Base-by-base conservation (phyloP, 2,329 filamentous ascomycete genomes). In the Lomentospora prolificans region DNA sequence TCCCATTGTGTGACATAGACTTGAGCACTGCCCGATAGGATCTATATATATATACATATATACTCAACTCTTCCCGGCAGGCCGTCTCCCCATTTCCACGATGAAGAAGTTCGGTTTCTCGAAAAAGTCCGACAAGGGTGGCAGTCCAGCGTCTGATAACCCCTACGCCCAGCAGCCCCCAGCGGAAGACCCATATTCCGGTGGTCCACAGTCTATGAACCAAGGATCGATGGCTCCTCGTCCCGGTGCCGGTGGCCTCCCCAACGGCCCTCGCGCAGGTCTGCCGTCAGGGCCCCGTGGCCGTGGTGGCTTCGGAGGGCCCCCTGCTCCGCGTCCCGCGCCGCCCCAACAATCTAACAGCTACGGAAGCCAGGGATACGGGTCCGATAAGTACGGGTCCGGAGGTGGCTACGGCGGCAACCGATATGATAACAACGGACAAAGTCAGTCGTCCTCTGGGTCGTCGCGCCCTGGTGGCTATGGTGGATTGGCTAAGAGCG, bases 21-120 rank as follows among this genome's bases (percentile, higher is more conserved):
- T 44, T 14, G 14, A 44, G 33, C 33, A n/a, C n/a, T n/a, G n/a
- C n/a, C n/a, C n/a, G n/a, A n/a, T n/a, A 41, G 7, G 22, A 27
- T n/a, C n/a, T 17, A 19, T n/a, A 30, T 27, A 28, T 39, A 31
- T 50, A 51, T 19, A 25, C 4, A 39, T 25, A 19, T 39, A 17
- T 52, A 19, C 8, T 39, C 19, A 3, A 12, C 27, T 39, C 9
- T 3, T 17, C 12, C 10, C 30, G 17, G 24, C 46, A 28, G 30
- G 17, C 28, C 39, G 19, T 24, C 25, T 31, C 28, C 12, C 30
- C 7, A 33, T 22, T 57, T 22, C 51, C 64, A 68, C 59, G 59
- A 85, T 85, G 81, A 80, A 77, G 71, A 82, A 79, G 62, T 82
- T 84, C 61, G 77, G 78, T 51, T 77, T 82, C 60, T 73, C 79